phyloP scores from a whole-genome alignment of 768 basidiomycete species.

The Tulasnella sp. region DNA sequence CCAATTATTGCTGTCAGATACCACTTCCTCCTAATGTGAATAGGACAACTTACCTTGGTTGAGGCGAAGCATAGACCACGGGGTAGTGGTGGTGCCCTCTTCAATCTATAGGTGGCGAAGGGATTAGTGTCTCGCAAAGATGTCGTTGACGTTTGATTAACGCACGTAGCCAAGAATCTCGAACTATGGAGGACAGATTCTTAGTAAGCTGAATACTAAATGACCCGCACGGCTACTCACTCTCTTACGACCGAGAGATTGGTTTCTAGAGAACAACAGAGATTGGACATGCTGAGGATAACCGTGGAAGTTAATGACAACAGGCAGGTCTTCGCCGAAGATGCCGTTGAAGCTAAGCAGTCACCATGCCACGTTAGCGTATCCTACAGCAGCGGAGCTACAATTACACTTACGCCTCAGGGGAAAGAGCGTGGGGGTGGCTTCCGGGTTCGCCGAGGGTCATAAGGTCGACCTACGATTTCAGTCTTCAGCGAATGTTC shows the following conservation, averaged over 20 bases:
- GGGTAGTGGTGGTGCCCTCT: slow-evolving; percentile 67
- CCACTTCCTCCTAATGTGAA: not conserved
- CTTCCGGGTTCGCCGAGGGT: slow-evolving; percentile 64
- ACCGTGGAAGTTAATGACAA: slow-evolving; percentile 84
- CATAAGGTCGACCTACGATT: slow-evolving; percentile 57
- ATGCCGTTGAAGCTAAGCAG: slow-evolving; percentile 55
- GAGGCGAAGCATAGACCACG: slow-evolving; percentile 46
- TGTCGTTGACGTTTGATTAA: not conserved
- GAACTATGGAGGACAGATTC: slow-evolving; percentile 29
- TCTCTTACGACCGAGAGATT: slow-evolving; percentile 26
- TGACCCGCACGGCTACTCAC: slow-evolving; percentile 3
- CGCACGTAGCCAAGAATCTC: slow-evolving; percentile 35
- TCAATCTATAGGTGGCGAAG: slow-evolving; percentile 31
- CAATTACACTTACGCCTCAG: slow-evolving; percentile 36
- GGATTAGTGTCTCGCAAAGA: not conserved
- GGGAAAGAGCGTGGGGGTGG: slow-evolving; percentile 71
- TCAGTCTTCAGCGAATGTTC: not conserved
- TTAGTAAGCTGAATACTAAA: slow-evolving; percentile 22
- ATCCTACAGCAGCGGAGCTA: not conserved
- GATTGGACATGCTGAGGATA: slow-evolving; percentile 71
- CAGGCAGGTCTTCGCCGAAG: slow-evolving; percentile 64
- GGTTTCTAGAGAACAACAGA: slow-evolving; percentile 45
- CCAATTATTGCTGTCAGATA: slow-evolving; percentile 35
- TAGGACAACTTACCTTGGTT: slow-evolving; percentile 28
- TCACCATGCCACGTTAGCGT: not conserved